Conservation (phyloP, 2,329 filamentous ascomycete genomes). For the Fusarium denticulatum region DNA sequence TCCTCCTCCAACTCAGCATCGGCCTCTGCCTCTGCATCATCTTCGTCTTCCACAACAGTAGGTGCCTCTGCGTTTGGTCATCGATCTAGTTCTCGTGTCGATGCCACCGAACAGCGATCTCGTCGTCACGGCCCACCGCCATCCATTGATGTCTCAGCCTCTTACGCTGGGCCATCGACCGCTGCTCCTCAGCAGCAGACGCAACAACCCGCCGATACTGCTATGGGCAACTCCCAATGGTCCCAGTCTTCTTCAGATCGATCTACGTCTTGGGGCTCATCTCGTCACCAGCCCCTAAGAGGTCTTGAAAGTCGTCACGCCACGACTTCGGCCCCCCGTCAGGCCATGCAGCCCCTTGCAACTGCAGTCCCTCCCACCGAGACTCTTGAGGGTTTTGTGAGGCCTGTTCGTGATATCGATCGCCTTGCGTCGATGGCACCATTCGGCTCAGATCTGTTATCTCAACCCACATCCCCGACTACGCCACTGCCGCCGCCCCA, state of each 20-base stretch:
- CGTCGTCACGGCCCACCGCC: constrained; percentile 86
- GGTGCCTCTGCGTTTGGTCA: constrained; percentile 57
- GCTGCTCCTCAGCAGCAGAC: constrained; percentile 35
- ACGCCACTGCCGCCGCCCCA: constrained; percentile 80
- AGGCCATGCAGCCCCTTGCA: constrained; percentile 69
- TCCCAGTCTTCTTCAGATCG: constrained; percentile 38
- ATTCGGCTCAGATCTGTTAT: constrained; percentile 75
- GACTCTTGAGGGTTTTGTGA: constrained; percentile 76
- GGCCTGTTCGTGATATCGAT: constrained; percentile 83
- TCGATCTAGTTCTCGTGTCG: constrained; percentile 60
- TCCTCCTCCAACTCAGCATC: constrained; percentile 47
- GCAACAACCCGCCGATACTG: constrained; percentile 38
- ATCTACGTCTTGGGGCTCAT: constrained; percentile 37
- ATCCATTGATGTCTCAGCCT: constrained; percentile 64
- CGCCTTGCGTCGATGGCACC: constrained; percentile 84
- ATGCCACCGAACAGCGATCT: constrained; percentile 68
- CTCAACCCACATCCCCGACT: constrained; percentile 92
- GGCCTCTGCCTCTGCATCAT: constrained; percentile 51
- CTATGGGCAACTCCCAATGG: constrained; percentile 37
- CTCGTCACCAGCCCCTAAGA: constrained; percentile 62
- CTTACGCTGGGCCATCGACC: constrained; percentile 53
- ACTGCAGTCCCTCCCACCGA: constrained; percentile 75
- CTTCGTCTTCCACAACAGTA: constrained; percentile 31
- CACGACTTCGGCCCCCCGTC: constrained; percentile 60
- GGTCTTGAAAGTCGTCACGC: constrained; percentile 61